Conservation (phyloP, 2,329 filamentous ascomycete species). For the Penicillium concentricum region DNA sequence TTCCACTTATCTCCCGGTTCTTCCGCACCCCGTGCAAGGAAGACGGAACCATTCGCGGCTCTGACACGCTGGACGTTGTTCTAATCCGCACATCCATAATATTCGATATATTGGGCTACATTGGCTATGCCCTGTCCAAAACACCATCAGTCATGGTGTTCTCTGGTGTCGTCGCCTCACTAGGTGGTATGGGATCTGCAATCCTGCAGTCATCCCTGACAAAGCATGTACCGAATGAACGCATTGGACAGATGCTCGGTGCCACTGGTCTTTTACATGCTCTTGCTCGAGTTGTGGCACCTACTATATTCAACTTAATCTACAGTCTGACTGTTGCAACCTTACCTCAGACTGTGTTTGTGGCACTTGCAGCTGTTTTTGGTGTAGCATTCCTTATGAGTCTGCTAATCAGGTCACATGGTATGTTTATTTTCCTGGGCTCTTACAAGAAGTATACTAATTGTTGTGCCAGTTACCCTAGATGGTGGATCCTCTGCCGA, state of each 20-base stretch:
- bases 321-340: slow-evolving; percentile 77
- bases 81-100: slow-evolving; percentile 72
- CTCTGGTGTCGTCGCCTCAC: slow-evolving; percentile 69
- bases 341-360: slow-evolving; percentile 80
- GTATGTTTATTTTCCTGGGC: slow-evolving; percentile 53
- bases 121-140: slow-evolving; percentile 70
- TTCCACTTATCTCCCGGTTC: slow-evolving; percentile 74
- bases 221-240: slow-evolving; percentile 83
- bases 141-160: slow-evolving; percentile 65
- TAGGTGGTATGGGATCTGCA: slow-evolving; percentile 82
- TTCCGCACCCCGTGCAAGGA: slow-evolving; percentile 54
- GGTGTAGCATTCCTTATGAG: slow-evolving; percentile 63
- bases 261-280: slow-evolving; percentile 84
- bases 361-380: slow-evolving; percentile 69
- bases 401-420: slow-evolving; percentile 69
- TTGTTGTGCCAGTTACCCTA: slow-evolving; percentile 18
- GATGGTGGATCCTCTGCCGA: slow-evolving; percentile 12
- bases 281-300: slow-evolving; percentile 73
- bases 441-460: slow-evolving; percentile 6
- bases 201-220: slow-evolving; percentile 81
- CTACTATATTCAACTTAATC: slow-evolving; percentile 79
- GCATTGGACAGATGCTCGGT: slow-evolving; percentile 82
- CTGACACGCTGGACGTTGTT: slow-evolving; percentile 73
- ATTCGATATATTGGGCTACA: slow-evolving; percentile 72
- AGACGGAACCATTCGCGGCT: slow-evolving; percentile 61